Evolutionary conservation across 2,329 filamentous ascomycete genomes (phyloP), one percentile per base, ranked within the genome.

Genomic region (Cordyceps farinosa): DNA sequence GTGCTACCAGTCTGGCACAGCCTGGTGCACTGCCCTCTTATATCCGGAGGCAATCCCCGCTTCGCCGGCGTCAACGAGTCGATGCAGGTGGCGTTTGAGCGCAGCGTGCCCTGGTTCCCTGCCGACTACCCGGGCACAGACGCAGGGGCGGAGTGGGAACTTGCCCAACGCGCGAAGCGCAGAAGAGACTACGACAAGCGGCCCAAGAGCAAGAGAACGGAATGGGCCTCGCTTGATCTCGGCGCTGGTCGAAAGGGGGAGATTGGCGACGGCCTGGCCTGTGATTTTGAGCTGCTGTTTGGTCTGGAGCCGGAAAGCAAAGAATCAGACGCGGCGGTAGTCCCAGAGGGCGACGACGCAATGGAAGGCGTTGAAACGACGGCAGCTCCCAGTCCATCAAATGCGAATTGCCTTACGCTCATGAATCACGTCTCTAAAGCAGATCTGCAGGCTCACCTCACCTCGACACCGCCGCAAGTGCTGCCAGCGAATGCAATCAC

Each of bases 1-100:
- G 89, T 98, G 42, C 80, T 87, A 42, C 86, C 91, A 0, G 81
- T 97, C 38, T 99, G 95, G 95, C 89, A 94, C 69, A 87, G 86
- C 53, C 77, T 98, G 15, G 89, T 96, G 77, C 92, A 92, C 71
- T 92, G 88, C 65, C 91, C 91, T 0, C 80, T 96, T 0, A 90
- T 87, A 0, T 90, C 87, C 1, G 92, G 92, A 8, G 88, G 89
- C 0, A 96, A 92, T 65, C 90, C 91, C 1, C 83, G 89, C 30
- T 92, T 96, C 68, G 94, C 91, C 1, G 94, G 95, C 0, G 71
- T 97, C 38, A 82, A 91, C 51, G 90, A 99, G 75, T 82, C 87
- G 57, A 85, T 87, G 42, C 94, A 98, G 72, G 82, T 96, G 29
- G 80, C 87, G 1, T 96, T 97, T 71, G 93, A 98, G 76, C 84